Percentiles rank a stretch among this genome's conserved stretches.
phyloP scores from a whole-genome alignment of 1,284 basidiomycete genomes.

The Cryptococcus wingfieldii region DNA sequence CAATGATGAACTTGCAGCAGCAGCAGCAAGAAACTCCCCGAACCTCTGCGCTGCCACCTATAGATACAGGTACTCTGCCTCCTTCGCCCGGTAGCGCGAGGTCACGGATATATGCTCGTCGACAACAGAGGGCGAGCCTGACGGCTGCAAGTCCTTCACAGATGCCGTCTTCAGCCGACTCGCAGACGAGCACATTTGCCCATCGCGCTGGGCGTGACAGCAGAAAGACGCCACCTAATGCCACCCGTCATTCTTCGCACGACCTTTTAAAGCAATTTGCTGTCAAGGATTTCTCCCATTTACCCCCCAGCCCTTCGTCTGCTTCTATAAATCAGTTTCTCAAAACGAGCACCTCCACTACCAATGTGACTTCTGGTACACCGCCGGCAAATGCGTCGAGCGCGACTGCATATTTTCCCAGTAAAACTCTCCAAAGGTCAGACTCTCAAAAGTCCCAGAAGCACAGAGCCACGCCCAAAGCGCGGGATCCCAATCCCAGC shows the following conservation, averaged over 20 bases:
- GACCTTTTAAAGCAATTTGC: constrained; percentile 52
- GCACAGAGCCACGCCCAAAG: constrained; percentile 4
- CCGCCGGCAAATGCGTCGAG: constrained; percentile 18
- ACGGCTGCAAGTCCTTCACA: constrained; percentile 2
- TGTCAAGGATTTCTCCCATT: constrained; percentile 70
- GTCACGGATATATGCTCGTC: constrained; percentile 38
- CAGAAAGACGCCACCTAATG: constrained; percentile 35
- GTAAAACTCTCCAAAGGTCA: constrained; percentile 49
- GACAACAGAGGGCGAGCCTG: constrained; percentile 21
- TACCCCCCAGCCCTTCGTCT: constrained; percentile 80
- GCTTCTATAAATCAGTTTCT: constrained; percentile 77
- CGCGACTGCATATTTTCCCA: constrained; percentile 43
- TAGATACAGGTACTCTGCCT: background rate
- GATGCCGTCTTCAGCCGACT: constrained; percentile 33
- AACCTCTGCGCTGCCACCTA: background rate
- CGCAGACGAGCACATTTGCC: constrained; percentile 16
- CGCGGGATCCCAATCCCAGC: constrained; percentile 59
- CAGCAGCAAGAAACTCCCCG: constrained; percentile 1
- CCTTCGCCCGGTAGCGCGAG: constrained; percentile 37
- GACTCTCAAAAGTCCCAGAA: constrained; percentile 15
- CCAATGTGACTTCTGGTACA: constrained; percentile 36
- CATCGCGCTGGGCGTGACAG: constrained; percentile 15
- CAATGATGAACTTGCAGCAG: constrained; percentile 13
- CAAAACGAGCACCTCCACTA: constrained; percentile 54
- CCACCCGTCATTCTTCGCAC: constrained; percentile 28